phyloP scores from a whole-genome alignment of 169 alveolate species.

The Cryptosporidium xiaoi region DNA sequence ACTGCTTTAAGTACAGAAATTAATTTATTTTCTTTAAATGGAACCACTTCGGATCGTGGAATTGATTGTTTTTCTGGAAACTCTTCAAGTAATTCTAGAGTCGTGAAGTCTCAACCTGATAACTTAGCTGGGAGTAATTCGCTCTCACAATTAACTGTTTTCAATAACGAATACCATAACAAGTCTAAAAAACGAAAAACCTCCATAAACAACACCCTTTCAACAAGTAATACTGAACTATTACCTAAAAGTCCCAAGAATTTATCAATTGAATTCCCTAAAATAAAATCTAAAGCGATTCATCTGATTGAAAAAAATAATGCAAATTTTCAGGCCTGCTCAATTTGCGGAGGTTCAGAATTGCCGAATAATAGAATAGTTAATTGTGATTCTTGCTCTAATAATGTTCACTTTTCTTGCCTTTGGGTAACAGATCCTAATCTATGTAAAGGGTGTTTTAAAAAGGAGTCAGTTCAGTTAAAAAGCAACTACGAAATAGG shows the following conservation, averaged over 20 bases:
- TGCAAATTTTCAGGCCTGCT: background rate
- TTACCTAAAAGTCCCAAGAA: slow-evolving; percentile 2
- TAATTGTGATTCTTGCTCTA: slow-evolving; percentile 12
- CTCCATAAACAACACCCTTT: background rate
- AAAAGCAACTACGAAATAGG: slow-evolving; percentile 40
- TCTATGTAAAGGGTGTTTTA: slow-evolving; percentile 31
- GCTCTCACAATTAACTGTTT: background rate
- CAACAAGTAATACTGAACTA: background rate
- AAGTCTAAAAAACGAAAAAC: slow-evolving; percentile 47
- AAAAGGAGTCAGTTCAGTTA: slow-evolving; percentile 8
- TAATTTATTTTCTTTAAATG: background rate
- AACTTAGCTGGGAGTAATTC: background rate
- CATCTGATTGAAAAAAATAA: background rate
- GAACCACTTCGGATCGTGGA: background rate
- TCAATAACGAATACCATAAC: background rate
- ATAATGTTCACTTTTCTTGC: slow-evolving; percentile 26
- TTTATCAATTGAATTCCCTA: background rate
- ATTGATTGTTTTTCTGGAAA: background rate
- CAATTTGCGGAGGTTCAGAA: slow-evolving; percentile 51
- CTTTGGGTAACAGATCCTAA: slow-evolving; percentile 32
- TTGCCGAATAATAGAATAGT: slow-evolving; percentile 13
- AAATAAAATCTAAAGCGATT: background rate
- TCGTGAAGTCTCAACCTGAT: background rate
- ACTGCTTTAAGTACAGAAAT: background rate
- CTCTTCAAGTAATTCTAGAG: background rate